Percentiles rank a stretch among this genome's conserved stretches.
Evolutionary conservation across 352 stramenopile species (phyloP).

Genomic region (Phytophthora chlamydospora): DNA sequence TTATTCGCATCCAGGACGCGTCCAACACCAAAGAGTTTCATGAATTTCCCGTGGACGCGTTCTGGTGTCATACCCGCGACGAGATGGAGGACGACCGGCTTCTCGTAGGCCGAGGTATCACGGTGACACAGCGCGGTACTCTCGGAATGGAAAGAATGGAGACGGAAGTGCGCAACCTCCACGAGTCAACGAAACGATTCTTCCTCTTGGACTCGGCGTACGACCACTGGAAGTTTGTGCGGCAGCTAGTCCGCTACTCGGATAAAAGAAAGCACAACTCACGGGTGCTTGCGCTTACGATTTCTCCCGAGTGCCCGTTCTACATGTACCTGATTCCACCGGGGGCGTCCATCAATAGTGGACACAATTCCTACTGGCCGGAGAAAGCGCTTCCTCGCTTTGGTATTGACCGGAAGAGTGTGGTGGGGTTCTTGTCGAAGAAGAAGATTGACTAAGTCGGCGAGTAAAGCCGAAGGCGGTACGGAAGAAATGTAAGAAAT

Average conservation of each 20-base stretch:
- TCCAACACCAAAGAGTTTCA: conserved; percentile 41
- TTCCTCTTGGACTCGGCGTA: conserved; percentile 71
- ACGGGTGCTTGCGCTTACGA: conserved; percentile 50
- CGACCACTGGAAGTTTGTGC: conserved; percentile 77
- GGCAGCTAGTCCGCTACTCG: conserved; percentile 66
- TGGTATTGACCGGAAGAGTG: conserved; percentile 55
- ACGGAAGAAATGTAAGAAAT: neutral
- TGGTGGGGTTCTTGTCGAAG: conserved; percentile 67
- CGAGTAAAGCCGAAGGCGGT: neutral
- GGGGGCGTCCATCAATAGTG: conserved; percentile 77
- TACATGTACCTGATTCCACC: conserved; percentile 74
- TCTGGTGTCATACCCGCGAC: conserved; percentile 49
- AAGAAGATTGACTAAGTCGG: conserved; percentile 37
- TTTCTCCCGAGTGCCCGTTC: conserved; percentile 48
- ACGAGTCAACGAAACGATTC: conserved; percentile 52
- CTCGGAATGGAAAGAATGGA: conserved; percentile 59
- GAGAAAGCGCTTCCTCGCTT: conserved; percentile 47
- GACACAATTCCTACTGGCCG: conserved; percentile 76
- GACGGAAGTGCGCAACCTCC: conserved; percentile 38
- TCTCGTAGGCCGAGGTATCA: conserved; percentile 28
- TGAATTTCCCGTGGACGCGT: conserved; percentile 66
- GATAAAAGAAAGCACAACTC: conserved; percentile 67
- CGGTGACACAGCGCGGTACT: conserved; percentile 45
- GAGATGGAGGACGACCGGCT: conserved; percentile 37
- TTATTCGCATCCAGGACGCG: conserved; percentile 58